Conservation (phyloP, 2,329 filamentous ascomycete species). For the Pseudogymnoascus sp. region DNA sequence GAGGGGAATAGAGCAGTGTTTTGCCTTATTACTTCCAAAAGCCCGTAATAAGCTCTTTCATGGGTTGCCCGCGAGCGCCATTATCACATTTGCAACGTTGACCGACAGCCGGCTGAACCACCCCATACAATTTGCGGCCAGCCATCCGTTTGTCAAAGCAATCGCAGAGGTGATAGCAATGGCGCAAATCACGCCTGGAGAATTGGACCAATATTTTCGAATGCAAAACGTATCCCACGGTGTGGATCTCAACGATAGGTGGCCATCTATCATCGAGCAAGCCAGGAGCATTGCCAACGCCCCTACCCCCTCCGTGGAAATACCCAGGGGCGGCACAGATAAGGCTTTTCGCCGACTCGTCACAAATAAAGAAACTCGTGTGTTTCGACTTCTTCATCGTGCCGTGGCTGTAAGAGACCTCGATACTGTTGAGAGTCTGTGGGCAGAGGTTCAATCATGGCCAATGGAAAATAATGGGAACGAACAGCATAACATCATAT, state of each 20-base stretch:
- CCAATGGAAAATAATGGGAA: conserved; percentile 13
- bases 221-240: background rate
- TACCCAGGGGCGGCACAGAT: background rate
- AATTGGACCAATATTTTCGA: conserved; percentile 2
- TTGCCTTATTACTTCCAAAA: conserved; percentile 16
- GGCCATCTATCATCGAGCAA: conserved; percentile 3
- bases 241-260: background rate
- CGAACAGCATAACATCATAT: background rate
- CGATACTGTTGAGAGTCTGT: conserved; percentile 19
- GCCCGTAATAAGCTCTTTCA: conserved; percentile 13
- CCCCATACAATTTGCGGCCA: background rate
- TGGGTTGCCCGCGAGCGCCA: conserved; percentile 18
- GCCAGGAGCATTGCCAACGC: background rate
- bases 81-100: conserved; percentile 22
- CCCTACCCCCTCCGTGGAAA: background rate
- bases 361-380: conserved; percentile 6
- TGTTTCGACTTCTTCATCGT: conserved; percentile 14
- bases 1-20: conserved; percentile 14
- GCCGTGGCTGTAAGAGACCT: conserved; percentile 19
- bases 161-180: conserved; percentile 3
- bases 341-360: conserved; percentile 5
- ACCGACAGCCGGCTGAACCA: background rate
- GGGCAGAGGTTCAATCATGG: conserved; percentile 20
- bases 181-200: background rate
- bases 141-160: conserved; percentile 1